phyloP scores from a whole-genome alignment of 106 monocot genomes.

The Platanthera zijinensis region DNA sequence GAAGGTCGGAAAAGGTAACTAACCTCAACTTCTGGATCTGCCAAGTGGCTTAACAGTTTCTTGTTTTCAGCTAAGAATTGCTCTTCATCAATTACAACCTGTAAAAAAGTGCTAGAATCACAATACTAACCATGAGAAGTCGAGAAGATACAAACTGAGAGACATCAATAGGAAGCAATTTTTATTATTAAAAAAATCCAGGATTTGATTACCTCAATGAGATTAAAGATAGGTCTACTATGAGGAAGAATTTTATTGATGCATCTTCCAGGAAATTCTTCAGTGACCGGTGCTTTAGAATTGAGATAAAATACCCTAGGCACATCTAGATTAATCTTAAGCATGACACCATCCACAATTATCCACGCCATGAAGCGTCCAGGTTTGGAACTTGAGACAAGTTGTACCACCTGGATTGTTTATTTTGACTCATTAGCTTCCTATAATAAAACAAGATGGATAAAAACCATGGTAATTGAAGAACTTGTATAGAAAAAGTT shows the following conservation, averaged over 20 bases:
- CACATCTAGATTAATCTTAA: constrained; percentile 62
- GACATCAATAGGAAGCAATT: not conserved
- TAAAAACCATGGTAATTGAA: not conserved
- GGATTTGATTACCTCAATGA: constrained; percentile 62
- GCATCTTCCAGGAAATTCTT: constrained; percentile 87
- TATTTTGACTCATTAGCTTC: not conserved
- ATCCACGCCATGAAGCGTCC: constrained; percentile 88
- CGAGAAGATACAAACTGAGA: not conserved
- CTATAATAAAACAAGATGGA: not conserved
- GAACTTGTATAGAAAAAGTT: not conserved
- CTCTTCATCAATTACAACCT: constrained; percentile 75
- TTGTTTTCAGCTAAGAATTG: constrained; percentile 77
- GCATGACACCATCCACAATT: constrained; percentile 72
- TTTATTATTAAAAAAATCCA: not conserved
- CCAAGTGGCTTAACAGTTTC: constrained; percentile 78
- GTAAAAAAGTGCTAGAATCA: constrained; percentile 4
- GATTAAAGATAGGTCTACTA: constrained; percentile 68
- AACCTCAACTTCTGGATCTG: constrained; percentile 97
- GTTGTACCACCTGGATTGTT: constrained; percentile 74
- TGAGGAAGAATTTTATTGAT: constrained; percentile 96
- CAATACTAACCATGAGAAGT: not conserved
- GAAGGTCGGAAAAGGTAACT: not conserved
- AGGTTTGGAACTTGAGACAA: constrained; percentile 51
- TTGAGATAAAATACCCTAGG: constrained; percentile 91
- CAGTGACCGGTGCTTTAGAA: constrained; percentile 66